A percentile compares a stretch with the other conserved stretches of the same genome.
Evolutionary conservation across 805 yeast species (phyloP).

Genomic region (Sungouiella thailandica): DNA sequence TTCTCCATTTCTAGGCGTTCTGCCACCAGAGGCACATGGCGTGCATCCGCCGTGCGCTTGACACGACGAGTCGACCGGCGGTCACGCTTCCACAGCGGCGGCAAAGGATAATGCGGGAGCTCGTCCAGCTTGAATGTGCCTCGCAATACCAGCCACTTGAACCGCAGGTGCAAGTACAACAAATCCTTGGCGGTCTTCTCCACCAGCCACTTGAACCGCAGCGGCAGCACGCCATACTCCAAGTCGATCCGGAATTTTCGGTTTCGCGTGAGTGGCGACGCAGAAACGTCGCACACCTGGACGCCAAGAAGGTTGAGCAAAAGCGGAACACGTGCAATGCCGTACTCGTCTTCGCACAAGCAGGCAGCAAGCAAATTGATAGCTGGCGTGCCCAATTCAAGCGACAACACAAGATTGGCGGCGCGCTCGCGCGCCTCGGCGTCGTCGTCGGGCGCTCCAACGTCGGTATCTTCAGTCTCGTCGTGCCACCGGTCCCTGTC

Average conservation of each 20-base stretch:
- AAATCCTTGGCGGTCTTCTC: constrained; percentile 69
- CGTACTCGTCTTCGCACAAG: constrained; percentile 71
- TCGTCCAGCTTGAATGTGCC: constrained; percentile 26
- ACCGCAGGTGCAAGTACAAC: constrained; percentile 60
- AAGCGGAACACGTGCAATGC: constrained; percentile 76
- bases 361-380: constrained; percentile 70
- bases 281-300: constrained; percentile 49
- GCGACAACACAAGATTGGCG: constrained; percentile 31
- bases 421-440: constrained; percentile 35
- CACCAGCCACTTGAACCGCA: constrained; percentile 75
- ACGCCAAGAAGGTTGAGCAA: constrained; percentile 69
- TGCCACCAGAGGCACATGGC: constrained; percentile 2
- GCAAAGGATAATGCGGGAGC: constrained; percentile 44
- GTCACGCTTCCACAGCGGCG: constrained; percentile 24
- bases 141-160: constrained; percentile 41
- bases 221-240: constrained; percentile 86
- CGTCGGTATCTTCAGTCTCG: constrained; percentile 9
- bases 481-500: constrained; percentile 17
- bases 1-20: not conserved
- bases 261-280: constrained; percentile 34
- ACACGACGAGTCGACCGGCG: not conserved
- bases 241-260: constrained; percentile 60
- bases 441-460: constrained; percentile 16
- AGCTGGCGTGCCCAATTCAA: constrained; percentile 67
- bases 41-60: constrained; percentile 1